These are phyloP conservation scores for Pleurostoma richardsiae DNA, from an alignment of 2,329 filamentous ascomycete species.

Conservation along the genomic window DNA sequence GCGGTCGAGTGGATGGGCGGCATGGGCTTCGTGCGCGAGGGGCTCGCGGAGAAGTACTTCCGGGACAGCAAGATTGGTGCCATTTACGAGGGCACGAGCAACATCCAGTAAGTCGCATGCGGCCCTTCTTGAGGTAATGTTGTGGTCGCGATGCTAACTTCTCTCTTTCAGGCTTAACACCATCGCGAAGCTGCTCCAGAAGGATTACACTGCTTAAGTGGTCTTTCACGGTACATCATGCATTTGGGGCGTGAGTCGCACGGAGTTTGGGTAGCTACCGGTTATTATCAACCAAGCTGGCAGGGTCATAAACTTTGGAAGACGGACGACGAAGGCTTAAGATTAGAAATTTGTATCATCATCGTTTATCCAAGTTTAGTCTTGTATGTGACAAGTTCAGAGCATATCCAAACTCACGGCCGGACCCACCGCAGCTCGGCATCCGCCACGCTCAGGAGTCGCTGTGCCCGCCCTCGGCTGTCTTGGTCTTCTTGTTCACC, in stretches of 20 bases:
- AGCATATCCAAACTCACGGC: neutral
- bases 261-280: neutral
- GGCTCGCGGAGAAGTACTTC: slow-evolving; percentile 96
- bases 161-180: slow-evolving; percentile 47
- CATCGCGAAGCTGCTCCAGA: slow-evolving; percentile 58
- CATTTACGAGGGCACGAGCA: slow-evolving; percentile 91
- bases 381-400: neutral
- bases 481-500: neutral
- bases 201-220: slow-evolving; percentile 47
- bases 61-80: slow-evolving; percentile 97
- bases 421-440: too few species aligned
- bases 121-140: neutral
- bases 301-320: neutral
- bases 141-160: slow-evolving; percentile 16
- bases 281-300: neutral
- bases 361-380: neutral
- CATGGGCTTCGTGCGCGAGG: slow-evolving; percentile 97
- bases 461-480: neutral
- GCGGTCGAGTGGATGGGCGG: slow-evolving; percentile 99
- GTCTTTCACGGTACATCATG: neutral
- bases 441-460: too few species aligned
- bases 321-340: neutral
- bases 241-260: neutral
- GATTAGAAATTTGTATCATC: neutral
- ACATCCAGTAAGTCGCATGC: slow-evolving; percentile 53